Evolutionary conservation across 2,329 filamentous ascomycete species (phyloP).

Genomic region (Neopestalotiopsis rosae): DNA sequence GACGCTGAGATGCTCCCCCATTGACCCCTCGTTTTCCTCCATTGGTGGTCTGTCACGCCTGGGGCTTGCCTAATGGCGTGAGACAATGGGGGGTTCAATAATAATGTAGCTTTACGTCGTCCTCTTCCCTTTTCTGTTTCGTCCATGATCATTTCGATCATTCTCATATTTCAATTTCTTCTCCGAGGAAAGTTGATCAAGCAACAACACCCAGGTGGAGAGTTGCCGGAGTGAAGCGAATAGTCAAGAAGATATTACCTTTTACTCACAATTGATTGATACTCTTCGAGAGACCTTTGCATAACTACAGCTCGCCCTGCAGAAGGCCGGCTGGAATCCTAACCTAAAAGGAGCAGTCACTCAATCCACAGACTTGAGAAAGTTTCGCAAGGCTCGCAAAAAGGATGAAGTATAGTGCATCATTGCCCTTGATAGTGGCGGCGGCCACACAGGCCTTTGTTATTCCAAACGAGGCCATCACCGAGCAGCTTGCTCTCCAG

Average conservation of each 20-base stretch:
- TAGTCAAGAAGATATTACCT: not conserved
- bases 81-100: not conserved
- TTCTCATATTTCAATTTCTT: not conserved
- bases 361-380: not conserved
- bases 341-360: not conserved
- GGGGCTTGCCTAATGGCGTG: not conserved
- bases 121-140: not conserved
- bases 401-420: conserved; percentile 30
- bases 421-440: conserved; percentile 31
- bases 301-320: not conserved
- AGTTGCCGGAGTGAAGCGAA: not conserved
- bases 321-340: not conserved
- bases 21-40: not conserved
- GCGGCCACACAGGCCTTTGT: conserved; percentile 28
- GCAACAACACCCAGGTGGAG: too few relatives aligned
- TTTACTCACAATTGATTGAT: not conserved
- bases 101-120: not conserved
- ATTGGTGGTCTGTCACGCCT: not conserved
- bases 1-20: conserved; percentile 13
- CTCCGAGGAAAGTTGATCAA: too few relatives aligned
- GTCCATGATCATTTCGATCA: not conserved
- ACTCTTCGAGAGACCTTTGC: not conserved
- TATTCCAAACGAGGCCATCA: conserved; percentile 36
- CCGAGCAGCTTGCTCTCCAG: conserved; percentile 29
- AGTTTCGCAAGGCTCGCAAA: not conserved